Percentiles rank a stretch among this genome's conserved stretches.
These are phyloP conservation scores for Cephaloascus fragrans DNA, from an alignment of 805 yeast genomes.

Conservation along the genomic window DNA sequence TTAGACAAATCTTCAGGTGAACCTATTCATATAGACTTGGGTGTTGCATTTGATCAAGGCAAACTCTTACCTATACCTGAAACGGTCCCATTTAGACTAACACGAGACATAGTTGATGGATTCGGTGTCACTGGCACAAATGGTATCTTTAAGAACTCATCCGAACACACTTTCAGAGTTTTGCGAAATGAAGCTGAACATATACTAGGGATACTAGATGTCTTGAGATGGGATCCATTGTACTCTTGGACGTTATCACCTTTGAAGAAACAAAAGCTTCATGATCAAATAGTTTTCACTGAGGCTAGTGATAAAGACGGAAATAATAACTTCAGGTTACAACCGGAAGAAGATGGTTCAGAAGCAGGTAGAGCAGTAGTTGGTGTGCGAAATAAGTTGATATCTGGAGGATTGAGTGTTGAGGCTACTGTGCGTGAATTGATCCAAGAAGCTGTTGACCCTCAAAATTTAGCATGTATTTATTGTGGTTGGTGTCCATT, in stretches of 20 bases:
- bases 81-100: constrained; percentile 84
- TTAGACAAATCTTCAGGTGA: constrained; percentile 80
- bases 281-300: neutral
- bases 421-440: constrained; percentile 82
- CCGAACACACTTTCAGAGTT: constrained; percentile 65
- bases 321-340: neutral
- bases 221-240: constrained; percentile 84
- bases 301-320: neutral
- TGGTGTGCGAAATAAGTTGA: constrained; percentile 61
- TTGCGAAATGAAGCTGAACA: constrained; percentile 56
- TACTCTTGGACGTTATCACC: constrained; percentile 90
- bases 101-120: constrained; percentile 87
- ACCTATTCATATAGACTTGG: constrained; percentile 92
- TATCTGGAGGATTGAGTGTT: constrained; percentile 56
- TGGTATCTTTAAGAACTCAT: constrained; percentile 65
- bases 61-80: constrained; percentile 79
- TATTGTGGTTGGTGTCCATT: constrained; percentile 85
- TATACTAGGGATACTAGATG: constrained; percentile 75
- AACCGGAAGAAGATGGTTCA: constrained; percentile 33
- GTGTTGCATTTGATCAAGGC: constrained; percentile 96
- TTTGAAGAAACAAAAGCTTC: constrained; percentile 40
- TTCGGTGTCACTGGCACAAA: constrained; percentile 80
- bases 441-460: constrained; percentile 65
- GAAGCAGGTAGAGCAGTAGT: constrained; percentile 77
- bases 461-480: constrained; percentile 58